phyloP scores from a whole-genome alignment of 208 protist genomes.

The Acanthamoeba triangularis region DNA sequence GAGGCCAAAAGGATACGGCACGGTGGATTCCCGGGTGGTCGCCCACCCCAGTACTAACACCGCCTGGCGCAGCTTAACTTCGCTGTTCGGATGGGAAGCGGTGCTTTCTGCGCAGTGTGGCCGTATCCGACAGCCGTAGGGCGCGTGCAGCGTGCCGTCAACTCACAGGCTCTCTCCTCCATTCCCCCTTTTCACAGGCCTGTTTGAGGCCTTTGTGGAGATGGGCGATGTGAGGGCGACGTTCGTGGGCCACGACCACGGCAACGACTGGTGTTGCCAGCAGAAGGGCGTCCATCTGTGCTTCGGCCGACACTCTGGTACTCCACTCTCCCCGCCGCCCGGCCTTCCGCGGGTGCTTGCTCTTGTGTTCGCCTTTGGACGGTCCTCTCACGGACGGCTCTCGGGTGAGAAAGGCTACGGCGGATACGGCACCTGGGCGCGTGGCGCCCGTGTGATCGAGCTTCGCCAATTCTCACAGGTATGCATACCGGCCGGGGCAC shows the following conservation, averaged over 20 bases:
- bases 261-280: conserved; percentile 81
- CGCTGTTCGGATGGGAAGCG: too few species aligned
- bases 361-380: too few species aligned
- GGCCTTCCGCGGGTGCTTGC: too few species aligned
- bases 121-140: not conserved
- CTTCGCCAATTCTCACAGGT: not conserved
- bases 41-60: too few species aligned
- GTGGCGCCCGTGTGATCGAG: conserved; percentile 71
- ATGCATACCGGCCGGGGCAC: not conserved
- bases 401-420: conserved; percentile 72
- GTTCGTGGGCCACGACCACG: conserved; percentile 83
- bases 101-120: too few species aligned
- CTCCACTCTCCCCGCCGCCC: too few species aligned
- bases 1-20: conserved; percentile 63
- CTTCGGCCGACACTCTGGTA: conserved; percentile 18
- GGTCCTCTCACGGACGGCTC: too few species aligned
- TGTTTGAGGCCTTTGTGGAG: conserved; percentile 58
- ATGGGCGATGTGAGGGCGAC: conserved; percentile 66
- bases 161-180: not conserved
- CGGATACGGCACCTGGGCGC: conserved; percentile 78
- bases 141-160: not conserved
- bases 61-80: too few species aligned
- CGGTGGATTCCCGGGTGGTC: conserved; percentile 65
- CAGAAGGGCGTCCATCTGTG: not conserved
- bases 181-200: not conserved